Evolutionary conservation across 495 filamentous ascomycete genomes (phyloP), one percentile per base, ranked within the genome.

Genomic region (Xylaria grammica): DNA sequence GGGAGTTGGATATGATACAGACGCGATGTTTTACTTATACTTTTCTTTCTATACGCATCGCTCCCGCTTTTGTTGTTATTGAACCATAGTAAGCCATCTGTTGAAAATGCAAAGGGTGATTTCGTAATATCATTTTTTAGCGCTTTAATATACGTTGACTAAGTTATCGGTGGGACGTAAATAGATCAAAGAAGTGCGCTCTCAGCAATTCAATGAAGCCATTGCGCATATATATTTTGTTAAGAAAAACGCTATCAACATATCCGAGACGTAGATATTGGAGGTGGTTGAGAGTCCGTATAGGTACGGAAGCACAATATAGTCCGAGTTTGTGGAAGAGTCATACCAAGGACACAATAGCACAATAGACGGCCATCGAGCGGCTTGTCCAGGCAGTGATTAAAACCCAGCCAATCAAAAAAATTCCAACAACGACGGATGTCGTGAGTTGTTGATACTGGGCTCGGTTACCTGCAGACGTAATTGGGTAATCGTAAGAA

Each of bases 91-190:
- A 62, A 61, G 60, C 60, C 69, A 76, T 75, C 57, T 59, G 67
- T 70, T 69, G 61, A 63, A 67, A 66, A 65, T 69, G 68, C 44
- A 69, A 40, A 62, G 42, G 74, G 40, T 82, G 79, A 77, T 88
- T 78, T 81, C 79, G 79, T 74, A 78, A 79, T 79, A 86, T 79
- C 89, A 91, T 91, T 67, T 42, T 86, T 89, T 77, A 68, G 30
- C 15, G 32, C 30, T 64, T 30, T 49, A 49, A 15, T 51, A 24
- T 11, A 19, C 10, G 45, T 29, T 10, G 15, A 44, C 20, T 3
- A 45, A 30, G 32, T 17, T 58, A n/a, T n/a, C n/a, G 50, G n/a
- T 11, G 24, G 54, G 30, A 17, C 26, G 61, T 27, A 42, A 29
- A 44, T 58, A 30, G 9, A 57, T 46, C 44, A 20, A 30, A 26